Evolutionary conservation across 2,329 filamentous ascomycete genomes (phyloP).

Genomic region (Cercospora brassicicola): DNA sequence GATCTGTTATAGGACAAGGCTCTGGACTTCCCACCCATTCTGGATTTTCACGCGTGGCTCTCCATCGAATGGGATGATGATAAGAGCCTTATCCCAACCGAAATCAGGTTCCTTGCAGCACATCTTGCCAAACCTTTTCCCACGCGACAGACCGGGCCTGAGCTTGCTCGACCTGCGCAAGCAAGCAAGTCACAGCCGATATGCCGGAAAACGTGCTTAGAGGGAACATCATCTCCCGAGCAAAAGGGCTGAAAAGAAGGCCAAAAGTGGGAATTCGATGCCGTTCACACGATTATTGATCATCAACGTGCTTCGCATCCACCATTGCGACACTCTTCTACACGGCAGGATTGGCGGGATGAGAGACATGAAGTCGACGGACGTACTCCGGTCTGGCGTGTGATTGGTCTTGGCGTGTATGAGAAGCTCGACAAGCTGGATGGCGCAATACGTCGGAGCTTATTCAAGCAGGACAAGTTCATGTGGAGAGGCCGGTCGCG

Average conservation of each 20-base stretch:
- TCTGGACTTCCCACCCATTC: not conserved
- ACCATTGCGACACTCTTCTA: slow-evolving; percentile 18
- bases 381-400: slow-evolving; percentile 3
- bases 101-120: not conserved
- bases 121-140: not conserved
- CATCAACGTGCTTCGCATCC: slow-evolving; percentile 15
- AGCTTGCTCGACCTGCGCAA: not conserved
- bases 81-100: not conserved
- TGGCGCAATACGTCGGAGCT: slow-evolving; percentile 22
- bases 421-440: slow-evolving; percentile 30
- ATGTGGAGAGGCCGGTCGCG: not conserved
- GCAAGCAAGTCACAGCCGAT: not conserved
- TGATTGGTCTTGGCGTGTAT: slow-evolving; percentile 28
- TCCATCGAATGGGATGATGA: not conserved
- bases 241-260: not conserved
- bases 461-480: not conserved
- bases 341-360: not conserved
- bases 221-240: not conserved
- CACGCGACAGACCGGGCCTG: slow-evolving; percentile 1
- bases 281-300: not conserved
- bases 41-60: not conserved
- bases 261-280: not conserved
- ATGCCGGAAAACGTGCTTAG: not conserved
- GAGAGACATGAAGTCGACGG: slow-evolving; percentile 1
- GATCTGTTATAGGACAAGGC: not conserved